Evolutionary conservation across 768 basidiomycete species (phyloP), one percentile per base, ranked within the genome.

Genomic region (Leccinum longicurvipes): DNA sequence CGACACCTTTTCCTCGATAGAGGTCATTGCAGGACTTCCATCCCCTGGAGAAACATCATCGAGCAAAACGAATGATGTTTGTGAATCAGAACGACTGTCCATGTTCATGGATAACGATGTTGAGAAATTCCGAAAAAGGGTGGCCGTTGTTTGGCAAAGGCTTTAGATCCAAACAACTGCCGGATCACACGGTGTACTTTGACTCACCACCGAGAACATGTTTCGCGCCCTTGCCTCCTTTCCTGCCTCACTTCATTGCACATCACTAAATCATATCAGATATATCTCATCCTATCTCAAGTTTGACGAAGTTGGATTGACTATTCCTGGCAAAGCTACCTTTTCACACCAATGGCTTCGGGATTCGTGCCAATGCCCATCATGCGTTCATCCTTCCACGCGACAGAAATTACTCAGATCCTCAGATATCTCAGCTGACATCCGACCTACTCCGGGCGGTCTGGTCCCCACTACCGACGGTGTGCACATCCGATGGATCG

Each of bases 321-420:
- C 42, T n/a, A 50, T 70, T 45, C 61, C 64, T 6, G 50, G 85
- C 11, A 72, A 74, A 19, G 62, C 76, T 25, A 66, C 72, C 10
- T 84, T 91, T 60, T 80, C 89, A 0, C 85, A 81, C 63, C 71
- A 83, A 53, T 94, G 91, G 86, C 80, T 98, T 10, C 84, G 93
- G 23, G 94, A 98, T 64, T 81, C 89, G 0, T 97, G 93, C 62
- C 83, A 81, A 55, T 92, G 88, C 41, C 72, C 82, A 0, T 63
- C 73, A 2, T 94, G 89, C 60, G 70, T 95, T 9, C 90, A 97
- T 62, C 86, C 90, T 0, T 81, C 84, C 4, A 93, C 87, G 0
- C 74, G 72, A 3, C 95, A 98, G 70, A 91, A 91, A 63, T 75
- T 93, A 0, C 84, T 85, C 64, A 74, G 81, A 49, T 82, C 87